Evolutionary conservation across 768 basidiomycete genomes (phyloP).

Genomic region (Hygrocybe coccinea): DNA sequence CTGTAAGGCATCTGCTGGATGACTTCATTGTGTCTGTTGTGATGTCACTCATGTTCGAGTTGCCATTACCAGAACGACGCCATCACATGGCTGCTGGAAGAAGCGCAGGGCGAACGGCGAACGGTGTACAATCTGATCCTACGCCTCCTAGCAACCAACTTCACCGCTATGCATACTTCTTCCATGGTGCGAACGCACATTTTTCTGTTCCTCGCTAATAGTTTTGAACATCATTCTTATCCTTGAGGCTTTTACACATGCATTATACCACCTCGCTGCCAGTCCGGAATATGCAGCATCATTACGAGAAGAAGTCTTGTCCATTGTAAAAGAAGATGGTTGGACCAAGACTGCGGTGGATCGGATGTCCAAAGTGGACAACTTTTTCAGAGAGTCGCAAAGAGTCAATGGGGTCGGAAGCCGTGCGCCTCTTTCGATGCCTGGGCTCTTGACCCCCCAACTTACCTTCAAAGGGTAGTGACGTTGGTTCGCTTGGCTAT

Average conservation of each 20-base stretch:
- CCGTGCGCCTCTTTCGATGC: slow-evolving; percentile 18
- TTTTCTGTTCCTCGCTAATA: background rate
- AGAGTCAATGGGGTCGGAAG: slow-evolving; percentile 27
- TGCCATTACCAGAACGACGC: slow-evolving; percentile 5
- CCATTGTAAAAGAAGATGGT: slow-evolving; percentile 24
- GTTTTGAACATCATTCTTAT: slow-evolving; percentile 7
- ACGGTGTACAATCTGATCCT: slow-evolving; percentile 9
- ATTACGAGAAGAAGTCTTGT: slow-evolving; percentile 38
- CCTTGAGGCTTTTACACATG: slow-evolving; percentile 33
- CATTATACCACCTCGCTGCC: slow-evolving; percentile 31
- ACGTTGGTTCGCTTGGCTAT: slow-evolving; percentile 29
- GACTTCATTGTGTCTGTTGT: slow-evolving; percentile 10
- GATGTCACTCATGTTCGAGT: background rate
- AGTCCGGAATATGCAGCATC: slow-evolving; percentile 28
- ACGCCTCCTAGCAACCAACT: slow-evolving; percentile 28
- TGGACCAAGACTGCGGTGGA: slow-evolving; percentile 30
- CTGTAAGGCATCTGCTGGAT: slow-evolving; percentile 7
- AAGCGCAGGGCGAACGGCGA: slow-evolving; percentile 6
- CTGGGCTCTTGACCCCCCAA: background rate
- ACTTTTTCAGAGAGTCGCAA: slow-evolving; percentile 37
- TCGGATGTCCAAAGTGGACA: slow-evolving; percentile 36
- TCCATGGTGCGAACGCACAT: background rate
- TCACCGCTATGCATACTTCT: slow-evolving; percentile 31
- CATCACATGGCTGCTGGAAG: slow-evolving; percentile 30
- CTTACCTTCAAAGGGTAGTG: slow-evolving; percentile 12